These are phyloP conservation scores for Cudoniella acicularis DNA, from an alignment of 495 filamentous ascomycete genomes.

Conservation along the genomic window DNA sequence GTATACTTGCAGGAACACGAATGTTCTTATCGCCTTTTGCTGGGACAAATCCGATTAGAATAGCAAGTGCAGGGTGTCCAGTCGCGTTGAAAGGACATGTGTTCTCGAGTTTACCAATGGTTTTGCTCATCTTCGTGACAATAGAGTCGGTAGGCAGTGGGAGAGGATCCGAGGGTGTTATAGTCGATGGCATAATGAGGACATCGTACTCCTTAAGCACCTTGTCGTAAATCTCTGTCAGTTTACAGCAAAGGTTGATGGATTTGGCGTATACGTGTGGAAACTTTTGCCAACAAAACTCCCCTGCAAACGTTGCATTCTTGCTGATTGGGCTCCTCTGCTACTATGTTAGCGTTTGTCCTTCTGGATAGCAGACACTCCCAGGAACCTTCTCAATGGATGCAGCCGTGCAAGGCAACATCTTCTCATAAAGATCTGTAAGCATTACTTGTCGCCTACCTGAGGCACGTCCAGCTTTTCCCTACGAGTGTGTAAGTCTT, in stretches of 20 bases:
- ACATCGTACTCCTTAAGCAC: slow-evolving; percentile 38
- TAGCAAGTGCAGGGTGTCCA: slow-evolving; percentile 49
- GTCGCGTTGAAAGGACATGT: slow-evolving; percentile 53
- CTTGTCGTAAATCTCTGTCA: slow-evolving; percentile 38
- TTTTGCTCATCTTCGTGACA: slow-evolving; percentile 33
- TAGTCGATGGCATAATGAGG: slow-evolving; percentile 40
- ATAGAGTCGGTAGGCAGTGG: slow-evolving; percentile 36
- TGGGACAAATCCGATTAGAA: slow-evolving; percentile 44
- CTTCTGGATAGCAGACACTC: not conserved
- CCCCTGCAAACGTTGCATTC: slow-evolving; percentile 41
- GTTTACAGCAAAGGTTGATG: slow-evolving; percentile 36
- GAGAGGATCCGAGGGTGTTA: slow-evolving; percentile 34
- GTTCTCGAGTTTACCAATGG: slow-evolving; percentile 47
- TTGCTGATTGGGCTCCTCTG: slow-evolving; percentile 30
- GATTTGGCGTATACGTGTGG: slow-evolving; percentile 40
- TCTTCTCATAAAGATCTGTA: slow-evolving; percentile 19
- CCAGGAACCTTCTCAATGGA: slow-evolving; percentile 16
- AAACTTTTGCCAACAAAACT: slow-evolving; percentile 37
- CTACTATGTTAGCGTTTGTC: not conserved
- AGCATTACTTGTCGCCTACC: slow-evolving; percentile 23
- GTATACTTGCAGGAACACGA: slow-evolving; percentile 49
- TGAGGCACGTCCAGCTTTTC: slow-evolving; percentile 18
- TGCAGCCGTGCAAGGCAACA: slow-evolving; percentile 15
- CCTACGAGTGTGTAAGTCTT: slow-evolving; percentile 5
- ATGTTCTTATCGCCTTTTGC: slow-evolving; percentile 34